Evolutionary conservation across 176 grass and related monocot species (phyloP).

Genomic region (Triticum turgidum): DNA sequence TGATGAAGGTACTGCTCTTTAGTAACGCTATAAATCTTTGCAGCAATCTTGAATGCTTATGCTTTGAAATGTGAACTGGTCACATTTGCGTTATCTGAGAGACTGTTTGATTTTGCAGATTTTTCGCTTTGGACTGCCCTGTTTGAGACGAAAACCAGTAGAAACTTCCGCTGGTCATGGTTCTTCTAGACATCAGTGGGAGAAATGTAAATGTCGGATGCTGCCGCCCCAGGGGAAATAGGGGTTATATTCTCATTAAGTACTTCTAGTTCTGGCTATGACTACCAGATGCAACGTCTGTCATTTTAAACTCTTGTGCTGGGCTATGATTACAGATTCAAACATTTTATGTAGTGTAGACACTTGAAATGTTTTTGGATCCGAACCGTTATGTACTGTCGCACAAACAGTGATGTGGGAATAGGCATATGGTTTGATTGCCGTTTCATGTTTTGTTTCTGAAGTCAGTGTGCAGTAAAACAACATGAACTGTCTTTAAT

Average conservation of each 20-base stretch:
- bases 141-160: neutral
- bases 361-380: too few relatives aligned
- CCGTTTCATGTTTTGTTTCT: neutral
- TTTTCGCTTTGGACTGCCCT: neutral
- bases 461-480: neutral
- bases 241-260: neutral
- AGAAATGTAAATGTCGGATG: neutral
- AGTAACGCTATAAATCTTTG: neutral
- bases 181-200: neutral
- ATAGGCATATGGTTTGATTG: neutral
- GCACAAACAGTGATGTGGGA: neutral
- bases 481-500: too few relatives aligned
- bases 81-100: neutral
- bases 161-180: neutral
- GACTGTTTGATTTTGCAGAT: slow-evolving; percentile 29
- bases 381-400: too few relatives aligned
- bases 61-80: neutral
- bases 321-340: neutral
- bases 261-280: neutral
- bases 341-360: neutral
- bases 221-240: slow-evolving; percentile 5
- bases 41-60: neutral
- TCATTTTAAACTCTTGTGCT: neutral
- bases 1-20: neutral
- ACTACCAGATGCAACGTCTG: neutral